These are phyloP conservation scores for Platanthera guangdongensis DNA, from an alignment of 106 monocot genomes.

Conservation along the genomic window DNA sequence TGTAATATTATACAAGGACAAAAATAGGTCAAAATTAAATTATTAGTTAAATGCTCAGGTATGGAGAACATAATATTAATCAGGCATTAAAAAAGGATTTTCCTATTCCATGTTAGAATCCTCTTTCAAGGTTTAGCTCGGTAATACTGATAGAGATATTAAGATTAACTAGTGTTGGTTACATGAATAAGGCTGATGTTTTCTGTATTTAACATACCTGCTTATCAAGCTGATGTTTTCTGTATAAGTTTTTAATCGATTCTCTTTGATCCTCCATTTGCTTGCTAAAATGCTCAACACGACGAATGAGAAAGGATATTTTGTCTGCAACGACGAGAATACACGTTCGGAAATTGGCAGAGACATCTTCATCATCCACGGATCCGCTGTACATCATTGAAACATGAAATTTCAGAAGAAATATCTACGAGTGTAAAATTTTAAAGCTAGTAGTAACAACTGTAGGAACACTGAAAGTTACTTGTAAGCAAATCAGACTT, in stretches of 20 bases:
- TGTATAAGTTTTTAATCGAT: conserved; percentile 46
- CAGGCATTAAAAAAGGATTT: too few species aligned
- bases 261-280: conserved; percentile 76
- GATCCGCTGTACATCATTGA: conserved; percentile 14
- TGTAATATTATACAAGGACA: too few species aligned
- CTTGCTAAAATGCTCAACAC: neutral
- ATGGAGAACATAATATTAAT: too few species aligned
- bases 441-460: neutral
- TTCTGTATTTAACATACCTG: conserved; percentile 31
- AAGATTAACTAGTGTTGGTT: neutral
- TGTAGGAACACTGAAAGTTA: too few species aligned
- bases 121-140: too few species aligned
- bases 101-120: too few species aligned
- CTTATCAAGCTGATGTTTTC: conserved; percentile 67
- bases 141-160: too few species aligned
- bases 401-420: neutral
- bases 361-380: conserved; percentile 52
- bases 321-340: conserved; percentile 73
- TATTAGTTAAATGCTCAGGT: too few species aligned
- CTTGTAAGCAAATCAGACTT: too few species aligned
- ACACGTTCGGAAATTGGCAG: conserved; percentile 57
- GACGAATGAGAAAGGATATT: conserved; percentile 33
- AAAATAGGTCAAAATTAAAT: too few species aligned
- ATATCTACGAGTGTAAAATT: neutral
- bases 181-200: neutral